These are phyloP conservation scores for Pythium apleroticum DNA, from an alignment of 352 stramenopile genomes.

Conservation along the genomic window DNA sequence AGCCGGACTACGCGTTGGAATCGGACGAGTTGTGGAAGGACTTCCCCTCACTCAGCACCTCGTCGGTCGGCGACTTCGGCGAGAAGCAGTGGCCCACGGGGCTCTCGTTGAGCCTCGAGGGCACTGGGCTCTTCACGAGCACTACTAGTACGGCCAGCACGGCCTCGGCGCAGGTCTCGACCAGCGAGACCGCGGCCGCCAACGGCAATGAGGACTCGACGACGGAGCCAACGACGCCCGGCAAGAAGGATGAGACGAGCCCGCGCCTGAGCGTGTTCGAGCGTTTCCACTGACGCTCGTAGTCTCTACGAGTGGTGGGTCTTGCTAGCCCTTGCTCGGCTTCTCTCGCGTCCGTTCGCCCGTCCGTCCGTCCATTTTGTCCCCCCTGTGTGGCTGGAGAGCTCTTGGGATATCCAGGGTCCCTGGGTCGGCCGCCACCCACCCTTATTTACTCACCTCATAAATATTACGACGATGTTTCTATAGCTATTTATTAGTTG, in stretches of 20 bases:
- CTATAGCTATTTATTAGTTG: constrained; percentile 35
- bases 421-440: constrained; percentile 36
- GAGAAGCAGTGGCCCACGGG: constrained; percentile 64
- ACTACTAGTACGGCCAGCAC: constrained; percentile 25
- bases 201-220: constrained; percentile 19
- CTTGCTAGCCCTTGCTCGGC: constrained; percentile 2
- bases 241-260: constrained; percentile 66
- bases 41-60: constrained; percentile 46
- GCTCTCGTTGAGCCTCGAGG: constrained; percentile 61
- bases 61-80: constrained; percentile 28
- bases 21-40: constrained; percentile 80
- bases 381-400: constrained; percentile 33
- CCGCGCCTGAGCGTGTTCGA: constrained; percentile 80
- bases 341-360: constrained; percentile 11
- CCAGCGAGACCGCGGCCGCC: background rate
- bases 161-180: constrained; percentile 32
- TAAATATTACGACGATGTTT: constrained; percentile 77
- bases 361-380: constrained; percentile 31
- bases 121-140: constrained; percentile 27
- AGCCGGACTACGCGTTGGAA: constrained; percentile 59
- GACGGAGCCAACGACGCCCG: constrained; percentile 31
- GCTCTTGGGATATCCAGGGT: constrained; percentile 27
- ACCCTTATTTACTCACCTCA: constrained; percentile 83
- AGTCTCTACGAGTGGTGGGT: constrained; percentile 5
- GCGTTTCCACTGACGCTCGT: constrained; percentile 66